Conservation (phyloP, 768 basidiomycete genomes). For the Agrocybe praecox region DNA sequence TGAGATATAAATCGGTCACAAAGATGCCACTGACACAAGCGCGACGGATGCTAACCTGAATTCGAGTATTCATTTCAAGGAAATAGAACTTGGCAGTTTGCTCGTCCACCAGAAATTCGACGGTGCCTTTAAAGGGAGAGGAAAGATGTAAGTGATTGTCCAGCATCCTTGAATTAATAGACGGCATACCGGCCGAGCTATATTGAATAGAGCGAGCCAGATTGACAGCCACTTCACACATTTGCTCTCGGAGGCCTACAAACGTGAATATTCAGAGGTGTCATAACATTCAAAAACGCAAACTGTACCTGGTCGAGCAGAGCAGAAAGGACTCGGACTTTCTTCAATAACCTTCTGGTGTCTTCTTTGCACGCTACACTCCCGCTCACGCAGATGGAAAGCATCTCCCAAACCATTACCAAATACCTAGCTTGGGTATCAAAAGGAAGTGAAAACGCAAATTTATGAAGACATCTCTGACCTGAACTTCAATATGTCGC, state of each 20-base stretch:
- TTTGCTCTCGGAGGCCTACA: conserved; percentile 44
- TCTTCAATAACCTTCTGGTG: conserved; percentile 80
- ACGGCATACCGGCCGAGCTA: conserved; percentile 52
- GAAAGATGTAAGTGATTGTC: not conserved
- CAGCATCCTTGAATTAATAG: not conserved
- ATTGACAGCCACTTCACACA: conserved; percentile 56
- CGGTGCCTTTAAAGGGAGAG: conserved; percentile 48
- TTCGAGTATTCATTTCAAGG: conserved; percentile 72
- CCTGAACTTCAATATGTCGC: conserved; percentile 71
- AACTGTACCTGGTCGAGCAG: conserved; percentile 41
- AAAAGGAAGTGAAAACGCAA: too few species aligned
- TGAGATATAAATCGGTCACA: conserved; percentile 17
- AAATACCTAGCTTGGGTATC: conserved; percentile 49
- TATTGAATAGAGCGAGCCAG: conserved; percentile 55
- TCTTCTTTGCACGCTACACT: conserved; percentile 69
- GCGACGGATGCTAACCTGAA: conserved; percentile 41
- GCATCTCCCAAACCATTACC: conserved; percentile 63
- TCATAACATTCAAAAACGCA: not conserved
- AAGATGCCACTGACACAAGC: not conserved
- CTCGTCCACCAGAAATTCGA: conserved; percentile 68
- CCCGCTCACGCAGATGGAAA: conserved; percentile 68
- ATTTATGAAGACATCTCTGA: conserved; percentile 16
- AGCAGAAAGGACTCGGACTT: conserved; percentile 61
- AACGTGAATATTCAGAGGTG: not conserved
- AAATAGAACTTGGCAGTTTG: conserved; percentile 59